Evolutionary conservation across 2,329 filamentous ascomycete species (phyloP).

Genomic region (Oidium heveae): DNA sequence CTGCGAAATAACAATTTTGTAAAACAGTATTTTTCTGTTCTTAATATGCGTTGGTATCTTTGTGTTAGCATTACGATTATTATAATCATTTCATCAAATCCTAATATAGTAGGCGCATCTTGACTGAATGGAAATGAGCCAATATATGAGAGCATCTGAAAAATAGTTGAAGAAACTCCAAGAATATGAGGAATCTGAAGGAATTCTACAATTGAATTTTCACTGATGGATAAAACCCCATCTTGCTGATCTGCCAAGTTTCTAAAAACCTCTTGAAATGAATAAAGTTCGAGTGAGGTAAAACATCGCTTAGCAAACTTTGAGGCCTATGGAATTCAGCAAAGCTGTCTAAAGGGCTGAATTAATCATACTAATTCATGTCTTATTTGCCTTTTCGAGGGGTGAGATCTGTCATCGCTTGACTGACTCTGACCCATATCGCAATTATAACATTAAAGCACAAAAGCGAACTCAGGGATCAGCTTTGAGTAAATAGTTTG

Average conservation of each 20-base stretch:
- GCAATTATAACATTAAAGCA: too few species aligned
- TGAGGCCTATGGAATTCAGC: conserved; percentile 20
- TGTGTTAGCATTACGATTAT: conserved; percentile 49
- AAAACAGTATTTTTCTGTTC: conserved; percentile 29
- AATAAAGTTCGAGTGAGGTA: conserved; percentile 45
- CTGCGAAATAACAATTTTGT: conserved; percentile 44
- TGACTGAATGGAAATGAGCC: conserved; percentile 50
- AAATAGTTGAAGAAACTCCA: conserved; percentile 39
- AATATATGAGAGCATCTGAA: conserved; percentile 45
- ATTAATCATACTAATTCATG: conserved; percentile 12
- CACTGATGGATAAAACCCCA: conserved; percentile 38
- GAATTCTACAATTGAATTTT: conserved; percentile 44
- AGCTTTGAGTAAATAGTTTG: too few species aligned
- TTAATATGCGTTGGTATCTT: conserved; percentile 37
- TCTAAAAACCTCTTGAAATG: conserved; percentile 47
- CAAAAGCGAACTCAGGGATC: too few species aligned
- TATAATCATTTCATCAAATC: conserved; percentile 45
- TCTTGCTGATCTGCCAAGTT: conserved; percentile 39
- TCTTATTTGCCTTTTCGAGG: conserved; percentile 12
- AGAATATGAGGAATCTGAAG: conserved; percentile 49
- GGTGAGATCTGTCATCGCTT: conserved; percentile 6
- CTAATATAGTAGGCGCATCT: conserved; percentile 43
- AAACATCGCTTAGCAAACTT: conserved; percentile 47
- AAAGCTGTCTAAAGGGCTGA: conserved; percentile 1
- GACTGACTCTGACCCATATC: conserved; percentile 15